These are phyloP conservation scores for Orbilia ellipsospora DNA, from an alignment of 2,329 filamentous ascomycete species.

Conservation along the genomic window DNA sequence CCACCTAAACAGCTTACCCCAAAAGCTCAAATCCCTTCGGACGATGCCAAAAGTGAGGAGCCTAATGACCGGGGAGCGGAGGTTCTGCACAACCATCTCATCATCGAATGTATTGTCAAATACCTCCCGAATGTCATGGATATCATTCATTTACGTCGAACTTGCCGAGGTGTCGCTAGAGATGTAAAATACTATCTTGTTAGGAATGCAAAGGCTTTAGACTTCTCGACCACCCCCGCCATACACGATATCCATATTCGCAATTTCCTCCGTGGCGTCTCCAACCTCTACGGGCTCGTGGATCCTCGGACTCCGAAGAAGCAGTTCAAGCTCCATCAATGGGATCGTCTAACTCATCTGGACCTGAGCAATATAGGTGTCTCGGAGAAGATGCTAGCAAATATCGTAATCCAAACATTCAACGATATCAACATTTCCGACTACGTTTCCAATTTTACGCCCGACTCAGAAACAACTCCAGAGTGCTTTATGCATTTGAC, in stretches of 20 bases:
- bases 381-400: slow-evolving; percentile 30
- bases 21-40: background rate
- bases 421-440: slow-evolving; percentile 12
- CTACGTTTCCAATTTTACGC: slow-evolving; percentile 2
- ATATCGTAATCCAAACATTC: slow-evolving; percentile 51
- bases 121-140: slow-evolving; percentile 49
- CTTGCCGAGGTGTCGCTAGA: slow-evolving; percentile 16
- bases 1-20: background rate
- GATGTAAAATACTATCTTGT: slow-evolving; percentile 43
- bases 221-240: slow-evolving; percentile 38
- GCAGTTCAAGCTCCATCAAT: slow-evolving; percentile 23
- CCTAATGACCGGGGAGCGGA: slow-evolving; percentile 36
- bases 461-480: slow-evolving; percentile 20
- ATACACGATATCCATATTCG: slow-evolving; percentile 32
- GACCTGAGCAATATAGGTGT: slow-evolving; percentile 45
- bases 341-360: slow-evolving; percentile 38
- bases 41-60: background rate
- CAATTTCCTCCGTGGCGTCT: slow-evolving; percentile 35
- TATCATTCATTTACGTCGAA: slow-evolving; percentile 36
- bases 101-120: slow-evolving; percentile 46
- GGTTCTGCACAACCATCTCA: slow-evolving; percentile 43
- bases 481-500: slow-evolving; percentile 40
- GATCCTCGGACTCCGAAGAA: background rate
- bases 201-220: slow-evolving; percentile 24
- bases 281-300: background rate